Conservation (phyloP, 1,284 basidiomycete genomes). For the Fomitopsis pinicola region DNA sequence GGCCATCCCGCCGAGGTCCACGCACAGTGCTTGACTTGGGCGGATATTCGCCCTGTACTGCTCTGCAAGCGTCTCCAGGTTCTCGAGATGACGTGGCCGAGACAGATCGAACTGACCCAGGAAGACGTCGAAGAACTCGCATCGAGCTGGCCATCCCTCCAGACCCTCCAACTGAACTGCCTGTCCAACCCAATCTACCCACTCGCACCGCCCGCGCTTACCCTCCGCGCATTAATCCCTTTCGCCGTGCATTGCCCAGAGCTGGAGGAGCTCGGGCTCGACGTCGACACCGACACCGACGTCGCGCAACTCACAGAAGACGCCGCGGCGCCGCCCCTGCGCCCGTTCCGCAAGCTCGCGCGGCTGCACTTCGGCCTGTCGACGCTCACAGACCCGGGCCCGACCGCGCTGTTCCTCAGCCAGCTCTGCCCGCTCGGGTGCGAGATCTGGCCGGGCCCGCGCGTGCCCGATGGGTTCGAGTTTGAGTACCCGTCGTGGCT, state of each 20-base stretch:
- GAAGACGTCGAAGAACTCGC: conserved; percentile 48
- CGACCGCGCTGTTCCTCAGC: conserved; percentile 51
- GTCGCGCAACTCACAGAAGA: conserved; percentile 18
- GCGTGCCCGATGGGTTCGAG: conserved; percentile 23
- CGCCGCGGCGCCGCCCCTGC: conserved; percentile 3
- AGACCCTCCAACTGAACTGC: conserved; percentile 43
- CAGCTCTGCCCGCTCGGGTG: conserved; percentile 41
- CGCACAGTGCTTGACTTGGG: conserved; percentile 34
- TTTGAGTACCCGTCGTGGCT: conserved; percentile 12
- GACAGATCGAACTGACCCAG: conserved; percentile 42
- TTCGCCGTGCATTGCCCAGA: conserved; percentile 53
- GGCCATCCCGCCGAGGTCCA: conserved; percentile 12
- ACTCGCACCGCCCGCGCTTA: conserved; percentile 31
- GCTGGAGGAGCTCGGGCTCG: conserved; percentile 47
- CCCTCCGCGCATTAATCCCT: conserved; percentile 45
- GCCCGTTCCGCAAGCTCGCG: conserved; percentile 35
- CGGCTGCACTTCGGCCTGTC: conserved; percentile 48
- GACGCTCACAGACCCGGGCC: conserved; percentile 33
- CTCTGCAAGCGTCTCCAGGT: conserved; percentile 38
- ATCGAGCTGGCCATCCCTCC: conserved; percentile 42
- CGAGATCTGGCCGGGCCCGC: conserved; percentile 32
- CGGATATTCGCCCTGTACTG: conserved; percentile 47
- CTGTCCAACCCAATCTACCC: conserved; percentile 40
- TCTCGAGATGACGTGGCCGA: conserved; percentile 50
- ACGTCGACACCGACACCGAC: conserved; percentile 37